Evolutionary conservation across 2,329 filamentous ascomycete genomes (phyloP).

Genomic region (Arthroderma uncinatum): DNA sequence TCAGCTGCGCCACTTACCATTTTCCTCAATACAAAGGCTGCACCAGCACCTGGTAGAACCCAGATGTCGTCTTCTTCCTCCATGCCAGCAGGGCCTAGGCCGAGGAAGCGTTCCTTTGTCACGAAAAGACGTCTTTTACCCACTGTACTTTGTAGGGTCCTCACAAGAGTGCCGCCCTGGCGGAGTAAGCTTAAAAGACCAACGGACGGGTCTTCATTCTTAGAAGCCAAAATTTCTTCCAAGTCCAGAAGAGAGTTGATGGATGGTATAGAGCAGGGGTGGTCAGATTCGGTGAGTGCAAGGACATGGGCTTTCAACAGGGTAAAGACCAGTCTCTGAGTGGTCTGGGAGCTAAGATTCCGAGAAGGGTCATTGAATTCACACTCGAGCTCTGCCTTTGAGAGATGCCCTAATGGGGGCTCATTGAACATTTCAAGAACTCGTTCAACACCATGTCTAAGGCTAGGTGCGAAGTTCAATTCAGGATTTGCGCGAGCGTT

Average conservation of each 20-base stretch:
- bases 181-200: not conserved
- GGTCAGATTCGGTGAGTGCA: not conserved
- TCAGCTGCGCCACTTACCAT: not conserved
- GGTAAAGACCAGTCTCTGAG: not conserved
- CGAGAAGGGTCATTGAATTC: not conserved
- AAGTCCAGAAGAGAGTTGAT: not conserved
- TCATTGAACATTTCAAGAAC: not conserved
- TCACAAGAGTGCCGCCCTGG: not conserved
- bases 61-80: constrained; percentile 11
- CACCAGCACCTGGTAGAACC: constrained; percentile 13
- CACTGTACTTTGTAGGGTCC: constrained; percentile 5
- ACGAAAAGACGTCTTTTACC: constrained; percentile 12
- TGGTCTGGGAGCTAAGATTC: not conserved
- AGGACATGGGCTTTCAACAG: not conserved
- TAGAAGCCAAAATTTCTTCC: not conserved
- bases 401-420: not conserved
- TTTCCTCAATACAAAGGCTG: constrained; percentile 11
- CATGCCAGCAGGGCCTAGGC: constrained; percentile 10
- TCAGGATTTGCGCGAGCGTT: not conserved
- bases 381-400: not conserved
- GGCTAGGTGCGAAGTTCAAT: not conserved
- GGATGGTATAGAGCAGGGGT: not conserved
- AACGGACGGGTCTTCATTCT: not conserved
- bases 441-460: not conserved
- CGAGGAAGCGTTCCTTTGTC: constrained; percentile 11